These are phyloP conservation scores for Cerrena zonata DNA, from an alignment of 1,284 basidiomycete genomes.

Conservation along the genomic window DNA sequence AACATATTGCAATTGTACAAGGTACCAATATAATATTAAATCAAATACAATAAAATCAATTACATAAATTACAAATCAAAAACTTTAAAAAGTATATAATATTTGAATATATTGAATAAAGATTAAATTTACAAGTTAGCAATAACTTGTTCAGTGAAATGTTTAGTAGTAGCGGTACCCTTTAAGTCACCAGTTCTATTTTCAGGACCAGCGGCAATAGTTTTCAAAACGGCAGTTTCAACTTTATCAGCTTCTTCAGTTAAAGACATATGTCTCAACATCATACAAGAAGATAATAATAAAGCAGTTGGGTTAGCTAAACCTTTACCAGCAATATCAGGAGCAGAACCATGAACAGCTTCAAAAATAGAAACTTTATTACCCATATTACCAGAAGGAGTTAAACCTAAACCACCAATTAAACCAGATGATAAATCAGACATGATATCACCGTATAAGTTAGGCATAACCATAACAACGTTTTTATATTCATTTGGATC, in stretches of 20 bases:
- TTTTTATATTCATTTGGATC: constrained; percentile 92
- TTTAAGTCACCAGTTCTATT: too few species aligned
- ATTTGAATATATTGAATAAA: too few species aligned
- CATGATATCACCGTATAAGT: constrained; percentile 94
- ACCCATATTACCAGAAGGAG: constrained; percentile 97
- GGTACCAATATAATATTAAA: too few species aligned
- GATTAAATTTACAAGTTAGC: too few species aligned
- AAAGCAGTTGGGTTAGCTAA: constrained; percentile 98
- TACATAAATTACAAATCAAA: too few species aligned
- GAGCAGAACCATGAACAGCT: constrained; percentile 97
- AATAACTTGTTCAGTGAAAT: too few species aligned
- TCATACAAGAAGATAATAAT: constrained; percentile 92
- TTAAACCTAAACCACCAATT: constrained; percentile 95
- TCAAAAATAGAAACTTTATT: constrained; percentile 99
- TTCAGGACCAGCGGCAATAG: too few species aligned
- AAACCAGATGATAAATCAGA: constrained; percentile 99
- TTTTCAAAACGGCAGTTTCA: too few species aligned
- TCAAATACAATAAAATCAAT: too few species aligned
- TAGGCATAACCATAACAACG: constrained; percentile 99
- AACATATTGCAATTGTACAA: too few species aligned
- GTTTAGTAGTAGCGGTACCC: too few species aligned
- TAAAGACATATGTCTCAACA: constrained; percentile 83
- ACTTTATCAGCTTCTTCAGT: background rate
- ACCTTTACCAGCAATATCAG: constrained; percentile 83
- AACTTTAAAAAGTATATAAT: too few species aligned